phyloP scores from a whole-genome alignment of 2,329 filamentous ascomycete genomes.

The Blastomyces percursus region DNA sequence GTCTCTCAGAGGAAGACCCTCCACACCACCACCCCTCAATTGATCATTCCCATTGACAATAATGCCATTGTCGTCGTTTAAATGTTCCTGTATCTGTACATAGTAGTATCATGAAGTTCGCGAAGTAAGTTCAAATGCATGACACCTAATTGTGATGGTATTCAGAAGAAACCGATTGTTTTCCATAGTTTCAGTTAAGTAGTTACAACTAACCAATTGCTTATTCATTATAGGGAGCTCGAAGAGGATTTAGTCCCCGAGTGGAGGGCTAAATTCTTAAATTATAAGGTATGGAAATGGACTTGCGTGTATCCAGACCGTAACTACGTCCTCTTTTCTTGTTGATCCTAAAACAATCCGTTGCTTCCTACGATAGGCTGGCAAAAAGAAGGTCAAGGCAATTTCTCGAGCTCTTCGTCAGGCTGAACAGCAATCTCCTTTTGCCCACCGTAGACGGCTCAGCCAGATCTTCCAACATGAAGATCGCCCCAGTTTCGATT shows the following conservation, averaged over 20 bases:
- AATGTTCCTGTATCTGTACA: slow-evolving; percentile 9
- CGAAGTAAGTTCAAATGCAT: slow-evolving; percentile 38
- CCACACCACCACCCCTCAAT: too few relatives aligned
- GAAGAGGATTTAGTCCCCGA: slow-evolving; percentile 84
- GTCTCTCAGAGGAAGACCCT: too few relatives aligned
- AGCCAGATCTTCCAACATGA: slow-evolving; percentile 13
- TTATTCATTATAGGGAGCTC: slow-evolving; percentile 48
- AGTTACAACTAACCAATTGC: slow-evolving; percentile 13
- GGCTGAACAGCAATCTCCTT: slow-evolving; percentile 45
- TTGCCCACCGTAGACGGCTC: slow-evolving; percentile 35
- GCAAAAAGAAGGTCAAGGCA: slow-evolving; percentile 87
- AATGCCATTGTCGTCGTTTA: not conserved
- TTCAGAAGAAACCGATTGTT: too few relatives aligned
- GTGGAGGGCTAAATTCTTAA: slow-evolving; percentile 87
- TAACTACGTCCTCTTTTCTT: not conserved
- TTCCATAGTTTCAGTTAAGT: slow-evolving; percentile 7
- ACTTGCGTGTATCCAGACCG: not conserved
- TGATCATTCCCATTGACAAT: not conserved
- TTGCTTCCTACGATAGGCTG: slow-evolving; percentile 36
- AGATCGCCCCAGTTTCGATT: slow-evolving; percentile 7
- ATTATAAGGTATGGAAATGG: slow-evolving; percentile 61
- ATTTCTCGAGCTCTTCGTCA: slow-evolving; percentile 59
- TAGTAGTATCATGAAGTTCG: slow-evolving; percentile 45
- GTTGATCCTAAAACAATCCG: slow-evolving; percentile 9
- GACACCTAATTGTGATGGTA: too few relatives aligned